These are phyloP conservation scores for Mortierella sp. DNA, from an alignment of 371 early-diverging fungal genomes.

Conservation along the genomic window DNA sequence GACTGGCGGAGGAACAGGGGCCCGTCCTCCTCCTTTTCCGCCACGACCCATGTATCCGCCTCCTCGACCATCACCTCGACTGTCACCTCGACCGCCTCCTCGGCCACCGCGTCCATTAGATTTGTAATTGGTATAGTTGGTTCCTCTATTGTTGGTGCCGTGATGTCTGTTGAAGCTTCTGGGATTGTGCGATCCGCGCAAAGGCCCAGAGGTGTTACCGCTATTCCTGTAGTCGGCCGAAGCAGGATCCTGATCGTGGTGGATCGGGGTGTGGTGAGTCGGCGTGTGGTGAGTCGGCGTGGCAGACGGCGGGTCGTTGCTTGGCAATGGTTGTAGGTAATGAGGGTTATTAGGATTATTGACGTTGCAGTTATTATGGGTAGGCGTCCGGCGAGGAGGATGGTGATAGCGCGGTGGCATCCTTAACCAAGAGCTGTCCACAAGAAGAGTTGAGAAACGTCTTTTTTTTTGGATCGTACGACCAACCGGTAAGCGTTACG, in stretches of 20 bases:
- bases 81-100: not conserved
- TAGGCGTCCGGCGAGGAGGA: conserved; percentile 28
- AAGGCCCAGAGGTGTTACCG: conserved; percentile 5
- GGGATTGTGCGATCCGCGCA: too few species aligned
- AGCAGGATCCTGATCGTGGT: conserved; percentile 19
- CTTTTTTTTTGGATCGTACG: conserved; percentile 4
- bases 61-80: conserved; percentile 7
- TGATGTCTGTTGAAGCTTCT: too few species aligned
- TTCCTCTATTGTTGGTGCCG: too few species aligned
- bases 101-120: conserved; percentile 8
- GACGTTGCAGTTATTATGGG: conserved; percentile 41
- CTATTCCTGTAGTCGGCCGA: conserved; percentile 1
- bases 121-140: conserved; percentile 15
- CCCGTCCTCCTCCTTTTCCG: conserved; percentile 13
- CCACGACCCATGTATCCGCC: conserved; percentile 8
- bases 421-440: not conserved
- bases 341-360: conserved; percentile 42
- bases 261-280: conserved; percentile 22
- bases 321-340: conserved; percentile 25
- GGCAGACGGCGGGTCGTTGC: conserved; percentile 5
- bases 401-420: conserved; percentile 54
- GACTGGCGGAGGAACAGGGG: conserved; percentile 19
- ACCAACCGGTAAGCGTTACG: not conserved
- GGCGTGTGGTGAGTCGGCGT: conserved; percentile 27
- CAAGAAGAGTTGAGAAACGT: not conserved